Evolutionary conservation across 1,284 basidiomycete species (phyloP).

Genomic region (Exsudoporus floridanus): DNA sequence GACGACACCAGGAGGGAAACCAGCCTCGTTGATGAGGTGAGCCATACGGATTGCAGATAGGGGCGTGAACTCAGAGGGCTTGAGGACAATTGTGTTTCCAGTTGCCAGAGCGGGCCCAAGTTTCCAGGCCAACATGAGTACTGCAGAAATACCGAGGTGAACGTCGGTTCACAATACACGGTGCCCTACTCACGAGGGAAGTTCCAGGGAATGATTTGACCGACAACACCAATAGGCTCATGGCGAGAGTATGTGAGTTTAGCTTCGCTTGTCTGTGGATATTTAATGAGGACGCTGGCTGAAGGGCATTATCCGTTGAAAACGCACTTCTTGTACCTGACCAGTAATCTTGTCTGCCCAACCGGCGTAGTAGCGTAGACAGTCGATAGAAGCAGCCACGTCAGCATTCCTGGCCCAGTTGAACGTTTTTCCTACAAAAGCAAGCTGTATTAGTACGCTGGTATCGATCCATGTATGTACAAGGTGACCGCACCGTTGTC

Average conservation of each 20-base stretch:
- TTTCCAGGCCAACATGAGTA: constrained; percentile 81
- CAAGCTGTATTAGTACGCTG: neutral
- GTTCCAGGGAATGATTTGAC: constrained; percentile 85
- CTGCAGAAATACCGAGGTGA: constrained; percentile 29
- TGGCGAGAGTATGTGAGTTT: constrained; percentile 84
- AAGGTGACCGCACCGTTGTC: constrained; percentile 41
- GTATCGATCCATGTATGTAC: neutral
- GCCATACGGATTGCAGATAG: constrained; percentile 70
- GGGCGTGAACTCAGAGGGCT: constrained; percentile 91
- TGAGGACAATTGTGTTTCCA: constrained; percentile 82
- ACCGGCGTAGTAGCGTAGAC: constrained; percentile 73
- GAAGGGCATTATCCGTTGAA: too few species aligned
- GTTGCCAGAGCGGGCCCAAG: constrained; percentile 82
- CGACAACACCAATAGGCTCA: constrained; percentile 90
- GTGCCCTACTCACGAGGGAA: constrained; percentile 52
- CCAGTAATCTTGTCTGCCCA: constrained; percentile 90
- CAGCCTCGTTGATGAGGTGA: constrained; percentile 50
- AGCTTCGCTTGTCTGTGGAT: constrained; percentile 53
- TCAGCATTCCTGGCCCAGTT: constrained; percentile 72
- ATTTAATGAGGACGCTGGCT: neutral
- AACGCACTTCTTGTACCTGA: constrained; percentile 65
- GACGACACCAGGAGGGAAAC: constrained; percentile 70
- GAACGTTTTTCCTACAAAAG: constrained; percentile 67
- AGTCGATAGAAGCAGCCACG: constrained; percentile 63
- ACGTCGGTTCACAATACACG: neutral